A percentile compares a stretch with the other conserved stretches of the same genome.
Conservation (phyloP, 2,329 filamentous ascomycete species). For the Arthrobotrys entomopaga region DNA sequence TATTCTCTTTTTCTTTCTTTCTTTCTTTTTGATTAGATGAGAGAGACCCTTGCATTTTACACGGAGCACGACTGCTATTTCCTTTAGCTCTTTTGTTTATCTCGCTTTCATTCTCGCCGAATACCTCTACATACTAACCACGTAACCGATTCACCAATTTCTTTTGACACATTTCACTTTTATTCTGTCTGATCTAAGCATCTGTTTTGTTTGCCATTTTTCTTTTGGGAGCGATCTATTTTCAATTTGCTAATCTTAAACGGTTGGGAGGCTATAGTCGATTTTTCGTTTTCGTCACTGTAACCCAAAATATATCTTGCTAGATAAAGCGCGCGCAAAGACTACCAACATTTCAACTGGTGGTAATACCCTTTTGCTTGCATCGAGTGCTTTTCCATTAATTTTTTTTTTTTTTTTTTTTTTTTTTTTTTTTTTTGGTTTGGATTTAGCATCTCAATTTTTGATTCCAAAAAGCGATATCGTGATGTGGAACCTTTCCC, state of each 20-base stretch:
- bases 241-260: slow-evolving; percentile 51
- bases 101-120: slow-evolving; percentile 4
- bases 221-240: slow-evolving; percentile 49
- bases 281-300: slow-evolving; percentile 50
- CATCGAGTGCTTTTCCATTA: slow-evolving; percentile 29
- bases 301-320: slow-evolving; percentile 34
- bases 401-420: slow-evolving; percentile 27
- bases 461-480: slow-evolving; percentile 39
- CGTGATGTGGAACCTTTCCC: slow-evolving; percentile 32
- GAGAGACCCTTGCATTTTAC: slow-evolving; percentile 45
- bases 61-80: slow-evolving; percentile 53
- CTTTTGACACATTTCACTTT: neutral
- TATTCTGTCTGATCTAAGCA: slow-evolving; percentile 7
- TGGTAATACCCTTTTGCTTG: slow-evolving; percentile 36
- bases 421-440: slow-evolving; percentile 33
- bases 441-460: slow-evolving; percentile 33
- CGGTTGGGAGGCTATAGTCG: slow-evolving; percentile 52
- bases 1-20: neutral
- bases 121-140: neutral
- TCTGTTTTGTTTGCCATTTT: slow-evolving; percentile 2
- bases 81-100: slow-evolving; percentile 33
- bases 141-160: slow-evolving; percentile 6
- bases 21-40: slow-evolving; percentile 37
- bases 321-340: slow-evolving; percentile 52
- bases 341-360: slow-evolving; percentile 31